phyloP scores from a whole-genome alignment of 2,329 filamentous ascomycete genomes.

The Apiospora rasikravindrae region DNA sequence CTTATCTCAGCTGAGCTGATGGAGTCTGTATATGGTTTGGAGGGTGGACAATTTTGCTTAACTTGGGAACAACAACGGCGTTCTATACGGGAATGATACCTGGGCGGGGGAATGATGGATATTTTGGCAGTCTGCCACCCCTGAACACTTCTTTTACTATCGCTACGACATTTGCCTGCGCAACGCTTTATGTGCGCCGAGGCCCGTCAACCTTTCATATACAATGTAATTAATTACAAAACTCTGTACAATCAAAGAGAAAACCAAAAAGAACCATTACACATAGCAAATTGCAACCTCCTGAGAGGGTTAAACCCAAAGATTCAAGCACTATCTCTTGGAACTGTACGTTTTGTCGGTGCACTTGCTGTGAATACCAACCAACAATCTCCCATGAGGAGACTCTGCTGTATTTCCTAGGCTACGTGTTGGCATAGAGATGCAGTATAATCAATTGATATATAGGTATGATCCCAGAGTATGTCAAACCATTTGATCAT shows the following conservation, averaged over 20 bases:
- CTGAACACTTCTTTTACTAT: constrained; percentile 12
- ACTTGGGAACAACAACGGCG: constrained; percentile 19
- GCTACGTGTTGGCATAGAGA: neutral
- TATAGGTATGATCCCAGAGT: too few species aligned
- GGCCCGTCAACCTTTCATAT: constrained; percentile 8
- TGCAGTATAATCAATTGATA: too few species aligned
- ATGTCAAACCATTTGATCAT: too few species aligned
- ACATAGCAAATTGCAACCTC: constrained; percentile 7
- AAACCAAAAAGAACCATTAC: neutral
- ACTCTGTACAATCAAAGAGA: constrained; percentile 17
- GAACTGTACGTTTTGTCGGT: neutral
- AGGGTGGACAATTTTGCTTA: constrained; percentile 8
- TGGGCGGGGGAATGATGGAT: constrained; percentile 12
- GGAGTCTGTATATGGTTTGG: constrained; percentile 16
- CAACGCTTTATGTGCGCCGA: constrained; percentile 8
- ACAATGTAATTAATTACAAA: constrained; percentile 13
- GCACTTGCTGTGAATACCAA: neutral
- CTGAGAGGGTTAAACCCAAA: neutral
- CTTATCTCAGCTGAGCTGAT: constrained; percentile 33
- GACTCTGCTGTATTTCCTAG: neutral
- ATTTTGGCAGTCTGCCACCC: constrained; percentile 1
- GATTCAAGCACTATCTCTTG: too few species aligned
- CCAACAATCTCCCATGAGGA: neutral
- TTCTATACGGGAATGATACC: constrained; percentile 19
- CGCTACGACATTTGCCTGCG: constrained; percentile 13